Percentiles rank a stretch among this genome's conserved stretches.
Conservation (phyloP, 2,329 filamentous ascomycete genomes). For the Colletotrichum karsti region DNA sequence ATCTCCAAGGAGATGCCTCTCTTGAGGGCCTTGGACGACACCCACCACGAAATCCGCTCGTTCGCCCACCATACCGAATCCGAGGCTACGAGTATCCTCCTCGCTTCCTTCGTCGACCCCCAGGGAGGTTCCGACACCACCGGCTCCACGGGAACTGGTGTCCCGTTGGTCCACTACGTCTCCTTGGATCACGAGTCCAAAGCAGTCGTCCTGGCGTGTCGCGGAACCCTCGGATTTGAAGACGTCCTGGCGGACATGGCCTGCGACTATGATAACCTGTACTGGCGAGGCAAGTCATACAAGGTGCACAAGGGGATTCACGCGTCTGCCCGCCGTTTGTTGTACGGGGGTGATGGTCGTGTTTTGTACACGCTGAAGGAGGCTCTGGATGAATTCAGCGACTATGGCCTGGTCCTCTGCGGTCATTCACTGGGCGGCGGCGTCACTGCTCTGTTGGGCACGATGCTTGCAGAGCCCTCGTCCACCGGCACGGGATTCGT, state of each 20-base stretch:
- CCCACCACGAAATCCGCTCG: conserved; percentile 68
- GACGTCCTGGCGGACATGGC: conserved; percentile 79
- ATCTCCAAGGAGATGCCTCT: conserved; percentile 61
- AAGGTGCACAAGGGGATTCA: conserved; percentile 80
- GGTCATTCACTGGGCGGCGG: conserved; percentile 76
- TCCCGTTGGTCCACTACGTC: conserved; percentile 78
- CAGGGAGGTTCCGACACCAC: conserved; percentile 72
- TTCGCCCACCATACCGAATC: conserved; percentile 71
- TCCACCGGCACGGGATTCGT: conserved; percentile 66
- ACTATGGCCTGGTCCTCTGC: conserved; percentile 75
- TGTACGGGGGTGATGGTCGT: conserved; percentile 73
- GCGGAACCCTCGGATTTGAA: conserved; percentile 77
- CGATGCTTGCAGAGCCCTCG: conserved; percentile 74
- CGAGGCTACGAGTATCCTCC: conserved; percentile 64
- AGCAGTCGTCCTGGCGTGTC: conserved; percentile 76
- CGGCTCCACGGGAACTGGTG: conserved; percentile 71
- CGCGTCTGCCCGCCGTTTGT: conserved; percentile 72
- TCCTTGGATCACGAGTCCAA: conserved; percentile 76
- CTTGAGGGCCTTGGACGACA: conserved; percentile 50
- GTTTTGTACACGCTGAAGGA: conserved; percentile 73
- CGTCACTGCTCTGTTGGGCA: conserved; percentile 74
- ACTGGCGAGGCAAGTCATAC: conserved; percentile 71
- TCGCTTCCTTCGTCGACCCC: conserved; percentile 76
- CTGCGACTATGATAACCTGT: conserved; percentile 74
- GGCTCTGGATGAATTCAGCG: conserved; percentile 71